Percentiles rank a stretch among this genome's conserved stretches.
These are phyloP conservation scores for Penicillium goetzii DNA, from an alignment of 495 filamentous ascomycete species.

Conservation along the genomic window DNA sequence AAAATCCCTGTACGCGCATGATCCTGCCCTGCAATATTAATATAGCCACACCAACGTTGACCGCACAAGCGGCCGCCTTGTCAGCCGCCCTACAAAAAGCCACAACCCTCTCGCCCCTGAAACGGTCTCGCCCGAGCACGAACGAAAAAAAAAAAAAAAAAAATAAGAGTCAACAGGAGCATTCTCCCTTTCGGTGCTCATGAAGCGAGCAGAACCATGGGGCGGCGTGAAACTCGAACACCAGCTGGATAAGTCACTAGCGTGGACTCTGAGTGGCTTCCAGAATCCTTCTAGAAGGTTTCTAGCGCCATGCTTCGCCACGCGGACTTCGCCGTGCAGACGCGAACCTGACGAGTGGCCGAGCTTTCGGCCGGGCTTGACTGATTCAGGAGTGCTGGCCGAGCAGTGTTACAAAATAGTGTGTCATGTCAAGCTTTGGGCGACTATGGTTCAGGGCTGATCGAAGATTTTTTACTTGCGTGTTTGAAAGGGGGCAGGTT, in stretches of 20 bases:
- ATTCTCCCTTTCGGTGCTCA: conserved; percentile 12
- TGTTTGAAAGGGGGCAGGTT: not conserved
- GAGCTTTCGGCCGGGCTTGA: conserved; percentile 5
- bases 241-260: conserved; percentile 2
- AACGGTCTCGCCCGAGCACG: not conserved
- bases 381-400: conserved; percentile 8
- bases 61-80: not conserved
- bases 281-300: conserved; percentile 42
- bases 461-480: not conserved
- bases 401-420: not conserved
- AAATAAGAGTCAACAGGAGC: not conserved
- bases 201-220: conserved; percentile 14
- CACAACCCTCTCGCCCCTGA: not conserved
- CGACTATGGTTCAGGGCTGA: not conserved
- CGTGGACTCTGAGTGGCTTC: conserved; percentile 37
- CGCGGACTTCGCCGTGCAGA: conserved; percentile 18
- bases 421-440: conserved; percentile 12
- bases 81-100: not conserved
- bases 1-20: not conserved
- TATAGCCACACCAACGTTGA: not conserved
- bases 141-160: not conserved
- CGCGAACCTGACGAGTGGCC: not conserved
- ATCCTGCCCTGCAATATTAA: not conserved
- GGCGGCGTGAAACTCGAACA: conserved; percentile 14
- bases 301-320: conserved; percentile 36